Conservation (phyloP, 2,329 filamentous ascomycete species). For the Daldinia sp. region DNA sequence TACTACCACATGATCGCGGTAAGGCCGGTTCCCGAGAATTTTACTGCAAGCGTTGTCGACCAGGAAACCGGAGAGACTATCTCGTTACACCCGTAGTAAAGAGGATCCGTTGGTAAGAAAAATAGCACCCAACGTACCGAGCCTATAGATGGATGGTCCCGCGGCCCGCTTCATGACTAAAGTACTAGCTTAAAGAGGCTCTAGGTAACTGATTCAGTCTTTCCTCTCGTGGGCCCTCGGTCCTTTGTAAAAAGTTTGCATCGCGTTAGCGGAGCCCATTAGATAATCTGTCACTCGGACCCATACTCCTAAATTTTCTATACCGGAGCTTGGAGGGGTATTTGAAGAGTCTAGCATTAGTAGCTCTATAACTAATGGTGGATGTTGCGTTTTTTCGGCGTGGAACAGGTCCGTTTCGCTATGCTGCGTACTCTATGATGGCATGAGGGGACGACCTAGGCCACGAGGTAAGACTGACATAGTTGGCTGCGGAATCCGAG, state of each 20-base stretch:
- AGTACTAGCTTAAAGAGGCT: slow-evolving; percentile 11
- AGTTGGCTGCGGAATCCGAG: background rate
- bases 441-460: slow-evolving; percentile 16
- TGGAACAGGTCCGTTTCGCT: slow-evolving; percentile 21
- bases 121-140: slow-evolving; percentile 17
- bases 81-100: slow-evolving; percentile 28
- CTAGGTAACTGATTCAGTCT: background rate
- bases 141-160: slow-evolving; percentile 26
- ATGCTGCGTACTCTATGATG: slow-evolving; percentile 16
- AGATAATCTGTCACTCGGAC: slow-evolving; percentile 9
- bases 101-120: slow-evolving; percentile 20
- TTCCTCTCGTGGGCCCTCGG: slow-evolving; percentile 16
- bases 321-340: slow-evolving; percentile 17
- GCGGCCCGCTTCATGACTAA: slow-evolving; percentile 34
- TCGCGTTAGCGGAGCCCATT: slow-evolving; percentile 22
- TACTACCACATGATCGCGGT: slow-evolving; percentile 4
- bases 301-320: slow-evolving; percentile 17
- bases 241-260: slow-evolving; percentile 33
- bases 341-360: slow-evolving; percentile 15
- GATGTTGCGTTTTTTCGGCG: slow-evolving; percentile 7
- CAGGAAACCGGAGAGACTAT: slow-evolving; percentile 37
- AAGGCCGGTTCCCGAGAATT: slow-evolving; percentile 22
- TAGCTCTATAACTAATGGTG: slow-evolving; percentile 20
- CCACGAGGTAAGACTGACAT: slow-evolving; percentile 6
- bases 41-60: slow-evolving; percentile 25